Evolutionary conservation across 192 early-diverging fungal species (phyloP).

Genomic region (Entomortierella beljakovae): DNA sequence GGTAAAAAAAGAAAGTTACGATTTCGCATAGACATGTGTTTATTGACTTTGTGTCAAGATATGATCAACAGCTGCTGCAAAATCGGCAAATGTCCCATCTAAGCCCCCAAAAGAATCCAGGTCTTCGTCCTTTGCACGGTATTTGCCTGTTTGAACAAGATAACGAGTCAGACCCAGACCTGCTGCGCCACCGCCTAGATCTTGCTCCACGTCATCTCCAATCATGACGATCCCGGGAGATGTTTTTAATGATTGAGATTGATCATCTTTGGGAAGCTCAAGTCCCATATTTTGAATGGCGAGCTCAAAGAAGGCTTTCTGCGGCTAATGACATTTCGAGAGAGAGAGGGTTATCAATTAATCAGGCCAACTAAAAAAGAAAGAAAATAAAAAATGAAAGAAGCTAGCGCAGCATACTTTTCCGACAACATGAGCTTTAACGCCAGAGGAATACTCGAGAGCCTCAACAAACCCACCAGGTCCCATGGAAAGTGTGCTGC

Average conservation of each 20-base stretch:
- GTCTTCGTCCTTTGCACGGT: slow-evolving; percentile 77
- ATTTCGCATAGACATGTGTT: not conserved
- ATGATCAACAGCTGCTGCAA: slow-evolving; percentile 74
- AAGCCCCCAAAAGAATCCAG: slow-evolving; percentile 56
- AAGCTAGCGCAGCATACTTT: slow-evolving; percentile 61
- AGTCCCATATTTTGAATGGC: slow-evolving; percentile 78
- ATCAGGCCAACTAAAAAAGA: no score
- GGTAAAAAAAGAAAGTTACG: slow-evolving; percentile 1
- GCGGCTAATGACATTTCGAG: slow-evolving; percentile 56
- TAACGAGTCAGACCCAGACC: slow-evolving; percentile 72
- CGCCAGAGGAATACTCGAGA: slow-evolving; percentile 82
- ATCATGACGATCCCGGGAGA: slow-evolving; percentile 76
- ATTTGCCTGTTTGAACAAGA: slow-evolving; percentile 87
- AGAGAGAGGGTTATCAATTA: no score
- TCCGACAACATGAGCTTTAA: slow-evolving; percentile 77
- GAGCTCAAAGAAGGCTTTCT: slow-evolving; percentile 77
- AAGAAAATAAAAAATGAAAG: not conserved
- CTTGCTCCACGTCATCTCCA: slow-evolving; percentile 88
- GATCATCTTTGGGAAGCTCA: not conserved
- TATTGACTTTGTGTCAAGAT: slow-evolving; percentile 55
- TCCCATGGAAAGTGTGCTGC: slow-evolving; percentile 76
- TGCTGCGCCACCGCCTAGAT: slow-evolving; percentile 84
- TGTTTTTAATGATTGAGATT: not conserved
- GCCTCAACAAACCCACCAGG: slow-evolving; percentile 92
- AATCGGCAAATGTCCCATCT: slow-evolving; percentile 69